These are phyloP conservation scores for Botryosphaeria dothidea DNA, from an alignment of 2,329 filamentous ascomycete species.

Conservation along the genomic window DNA sequence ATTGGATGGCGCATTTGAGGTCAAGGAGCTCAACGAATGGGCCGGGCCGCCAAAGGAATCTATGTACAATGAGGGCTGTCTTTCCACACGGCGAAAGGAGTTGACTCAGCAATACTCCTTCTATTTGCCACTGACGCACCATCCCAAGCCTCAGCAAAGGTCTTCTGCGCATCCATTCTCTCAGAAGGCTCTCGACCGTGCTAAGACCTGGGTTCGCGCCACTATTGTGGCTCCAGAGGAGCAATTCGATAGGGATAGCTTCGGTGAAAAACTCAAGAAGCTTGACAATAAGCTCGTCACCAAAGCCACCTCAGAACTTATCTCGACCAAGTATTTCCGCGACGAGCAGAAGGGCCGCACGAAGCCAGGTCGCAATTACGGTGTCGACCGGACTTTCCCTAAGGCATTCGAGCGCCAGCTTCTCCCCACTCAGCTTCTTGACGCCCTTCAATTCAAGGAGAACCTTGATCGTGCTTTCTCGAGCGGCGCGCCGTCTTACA, in stretches of 20 bases:
- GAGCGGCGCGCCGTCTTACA: constrained; percentile 20
- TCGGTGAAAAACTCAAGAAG: constrained; percentile 40
- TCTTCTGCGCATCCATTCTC: neutral
- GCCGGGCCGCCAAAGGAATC: constrained; percentile 55
- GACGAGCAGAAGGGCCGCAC: constrained; percentile 62
- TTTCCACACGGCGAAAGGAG: constrained; percentile 44
- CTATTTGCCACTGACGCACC: constrained; percentile 29
- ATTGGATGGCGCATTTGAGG: constrained; percentile 48
- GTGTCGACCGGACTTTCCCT: constrained; percentile 61
- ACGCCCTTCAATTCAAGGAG: constrained; percentile 62
- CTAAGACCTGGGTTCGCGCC: constrained; percentile 43
- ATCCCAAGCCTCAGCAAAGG: neutral
- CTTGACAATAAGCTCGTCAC: constrained; percentile 37
- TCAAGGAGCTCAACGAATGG: constrained; percentile 42
- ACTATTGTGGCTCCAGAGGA: constrained; percentile 44
- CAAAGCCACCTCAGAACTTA: constrained; percentile 57
- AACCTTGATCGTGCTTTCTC: constrained; percentile 59
- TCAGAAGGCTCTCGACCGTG: neutral
- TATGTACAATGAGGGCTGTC: constrained; percentile 47
- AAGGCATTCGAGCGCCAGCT: constrained; percentile 55
- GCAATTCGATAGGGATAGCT: constrained; percentile 40
- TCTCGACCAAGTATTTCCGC: constrained; percentile 56
- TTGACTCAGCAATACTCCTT: constrained; percentile 21
- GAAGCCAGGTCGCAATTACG: constrained; percentile 62
- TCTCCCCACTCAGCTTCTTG: constrained; percentile 33